Evolutionary conservation across 768 basidiomycete species (phyloP).

Genomic region (Trametes gibbosa): DNA sequence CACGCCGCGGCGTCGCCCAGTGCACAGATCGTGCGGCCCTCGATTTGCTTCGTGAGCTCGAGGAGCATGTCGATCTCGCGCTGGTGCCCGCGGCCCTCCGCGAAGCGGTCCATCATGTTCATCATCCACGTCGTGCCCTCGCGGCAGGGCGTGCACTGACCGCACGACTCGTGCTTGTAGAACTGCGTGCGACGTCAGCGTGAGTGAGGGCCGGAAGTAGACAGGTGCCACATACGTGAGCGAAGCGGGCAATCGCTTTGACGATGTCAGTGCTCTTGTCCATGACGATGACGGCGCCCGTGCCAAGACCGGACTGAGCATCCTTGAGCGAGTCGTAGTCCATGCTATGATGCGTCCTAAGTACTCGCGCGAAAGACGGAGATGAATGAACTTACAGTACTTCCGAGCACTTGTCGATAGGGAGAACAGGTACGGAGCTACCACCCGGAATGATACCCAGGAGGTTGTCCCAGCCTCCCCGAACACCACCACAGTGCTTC

Average conservation of each 20-base stretch:
- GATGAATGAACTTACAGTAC: slow-evolving; percentile 64
- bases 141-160: slow-evolving; percentile 93
- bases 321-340: slow-evolving; percentile 98
- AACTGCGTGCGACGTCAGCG: slow-evolving; percentile 48
- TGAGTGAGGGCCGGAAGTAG: background rate
- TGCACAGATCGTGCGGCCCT: slow-evolving; percentile 96
- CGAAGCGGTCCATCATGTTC: slow-evolving; percentile 99
- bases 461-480: slow-evolving; percentile 95
- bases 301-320: slow-evolving; percentile 93
- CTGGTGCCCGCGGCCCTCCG: slow-evolving; percentile 83
- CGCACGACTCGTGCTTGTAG: slow-evolving; percentile 98
- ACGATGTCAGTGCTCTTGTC: slow-evolving; percentile 96
- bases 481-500: slow-evolving; percentile 94
- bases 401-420: slow-evolving; percentile 76
- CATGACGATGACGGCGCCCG: slow-evolving; percentile 99
- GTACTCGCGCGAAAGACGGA: background rate
- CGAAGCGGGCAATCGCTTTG: slow-evolving; percentile 90
- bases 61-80: slow-evolving; percentile 99
- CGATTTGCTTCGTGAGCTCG: slow-evolving; percentile 97
- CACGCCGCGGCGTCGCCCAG: slow-evolving; percentile 97
- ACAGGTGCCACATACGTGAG: slow-evolving; percentile 47
- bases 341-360: slow-evolving; percentile 55
- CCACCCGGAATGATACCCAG: slow-evolving; percentile 97
- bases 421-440: slow-evolving; percentile 90
- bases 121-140: slow-evolving; percentile 99